These are phyloP conservation scores for Macadamia tetraphylla DNA, from an alignment of 164 flowering plant genomes.

Conservation along the genomic window DNA sequence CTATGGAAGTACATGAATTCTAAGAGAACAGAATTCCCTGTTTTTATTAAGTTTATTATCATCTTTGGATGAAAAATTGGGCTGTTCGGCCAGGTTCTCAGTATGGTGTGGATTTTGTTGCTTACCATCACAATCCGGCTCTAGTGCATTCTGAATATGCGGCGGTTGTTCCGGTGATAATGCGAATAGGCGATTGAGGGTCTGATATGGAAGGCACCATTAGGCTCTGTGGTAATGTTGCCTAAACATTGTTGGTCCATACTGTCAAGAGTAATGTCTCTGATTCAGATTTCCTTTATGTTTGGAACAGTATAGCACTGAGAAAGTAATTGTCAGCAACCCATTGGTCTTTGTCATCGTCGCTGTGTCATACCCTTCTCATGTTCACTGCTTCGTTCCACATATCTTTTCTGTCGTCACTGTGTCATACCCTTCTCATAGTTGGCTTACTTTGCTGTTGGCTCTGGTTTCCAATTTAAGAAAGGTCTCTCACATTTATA, in stretches of 20 bases:
- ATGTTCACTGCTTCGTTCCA: too few species aligned
- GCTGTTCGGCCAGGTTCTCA: constrained; percentile 66
- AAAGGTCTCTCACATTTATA: too few species aligned
- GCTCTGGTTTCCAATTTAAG: too few species aligned
- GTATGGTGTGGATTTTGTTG: constrained; percentile 80
- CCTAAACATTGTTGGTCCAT: constrained; percentile 60
- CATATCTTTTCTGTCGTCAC: too few species aligned
- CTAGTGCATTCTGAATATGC: constrained; percentile 79
- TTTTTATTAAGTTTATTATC: constrained; percentile 58
- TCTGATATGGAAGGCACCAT: constrained; percentile 57
- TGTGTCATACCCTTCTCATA: too few species aligned
- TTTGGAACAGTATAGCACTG: constrained; percentile 39
- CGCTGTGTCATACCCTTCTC: too few species aligned
- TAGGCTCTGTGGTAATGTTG: constrained; percentile 69
- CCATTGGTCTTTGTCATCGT: too few species aligned
- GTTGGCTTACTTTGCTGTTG: too few species aligned
- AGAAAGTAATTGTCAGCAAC: constrained; percentile 22
- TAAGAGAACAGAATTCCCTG: constrained; percentile 36
- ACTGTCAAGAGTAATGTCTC: constrained; percentile 25
- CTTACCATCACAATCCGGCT: constrained; percentile 66
- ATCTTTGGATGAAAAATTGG: constrained; percentile 74
- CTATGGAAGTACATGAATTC: constrained; percentile 53
- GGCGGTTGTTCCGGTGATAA: constrained; percentile 39
- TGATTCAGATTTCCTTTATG: constrained; percentile 23
- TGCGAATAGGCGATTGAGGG: constrained; percentile 36